Evolutionary conservation across 129 eudicot genomes (phyloP).

Genomic region (Solidago caesia): DNA sequence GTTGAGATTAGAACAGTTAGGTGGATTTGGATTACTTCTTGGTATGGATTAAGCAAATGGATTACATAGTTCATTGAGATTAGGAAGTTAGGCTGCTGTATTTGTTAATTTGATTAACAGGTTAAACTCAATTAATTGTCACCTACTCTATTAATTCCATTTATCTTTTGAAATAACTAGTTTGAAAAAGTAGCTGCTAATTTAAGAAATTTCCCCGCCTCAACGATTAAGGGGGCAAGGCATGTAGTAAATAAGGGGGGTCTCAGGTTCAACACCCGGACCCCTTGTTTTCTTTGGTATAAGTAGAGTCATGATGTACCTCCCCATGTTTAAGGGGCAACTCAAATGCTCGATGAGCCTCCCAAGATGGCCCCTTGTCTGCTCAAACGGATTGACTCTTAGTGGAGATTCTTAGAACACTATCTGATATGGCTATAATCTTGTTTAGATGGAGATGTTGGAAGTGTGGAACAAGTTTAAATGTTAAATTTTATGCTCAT

Average conservation of each 20-base stretch:
- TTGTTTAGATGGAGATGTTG: background rate
- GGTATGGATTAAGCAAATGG: background rate
- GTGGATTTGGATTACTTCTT: background rate
- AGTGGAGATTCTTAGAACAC: background rate
- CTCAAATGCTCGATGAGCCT: background rate
- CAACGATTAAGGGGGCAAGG: background rate
- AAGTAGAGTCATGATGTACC: background rate
- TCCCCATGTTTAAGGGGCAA: background rate
- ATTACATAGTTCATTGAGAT: background rate
- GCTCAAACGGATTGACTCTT: background rate
- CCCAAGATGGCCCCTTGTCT: background rate
- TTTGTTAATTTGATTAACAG: background rate
- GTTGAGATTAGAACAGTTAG: background rate
- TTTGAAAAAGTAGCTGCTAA: background rate
- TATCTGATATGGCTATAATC: background rate
- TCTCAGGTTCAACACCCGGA: background rate
- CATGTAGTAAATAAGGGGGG: no score
- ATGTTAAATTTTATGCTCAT: background rate
- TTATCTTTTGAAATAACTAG: background rate
- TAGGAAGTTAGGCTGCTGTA: background rate
- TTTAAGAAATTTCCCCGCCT: background rate
- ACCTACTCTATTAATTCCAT: background rate
- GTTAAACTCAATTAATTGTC: background rate
- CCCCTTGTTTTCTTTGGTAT: background rate
- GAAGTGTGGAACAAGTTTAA: background rate